Conservation (phyloP, 768 basidiomycete species). For the Russula griseocarnosa region DNA sequence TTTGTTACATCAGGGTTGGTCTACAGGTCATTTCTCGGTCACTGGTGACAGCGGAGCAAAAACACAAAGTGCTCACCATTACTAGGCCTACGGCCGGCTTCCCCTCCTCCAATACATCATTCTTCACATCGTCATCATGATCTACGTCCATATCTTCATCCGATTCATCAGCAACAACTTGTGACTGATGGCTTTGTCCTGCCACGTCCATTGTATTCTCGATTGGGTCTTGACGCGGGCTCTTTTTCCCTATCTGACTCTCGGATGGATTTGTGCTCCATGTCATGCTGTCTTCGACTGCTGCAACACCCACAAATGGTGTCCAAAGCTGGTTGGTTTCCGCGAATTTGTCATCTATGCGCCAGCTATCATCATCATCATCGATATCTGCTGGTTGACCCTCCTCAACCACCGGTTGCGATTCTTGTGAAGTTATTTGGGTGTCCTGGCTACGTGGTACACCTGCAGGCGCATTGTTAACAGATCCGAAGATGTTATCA, state of each 20-base stretch:
- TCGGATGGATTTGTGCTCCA: slow-evolving; percentile 70
- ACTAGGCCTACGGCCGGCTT: slow-evolving; percentile 40
- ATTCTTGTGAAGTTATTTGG: slow-evolving; percentile 40
- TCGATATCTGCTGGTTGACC: slow-evolving; percentile 43
- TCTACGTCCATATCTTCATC: slow-evolving; percentile 39
- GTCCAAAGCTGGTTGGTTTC: slow-evolving; percentile 56
- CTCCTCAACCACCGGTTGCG: slow-evolving; percentile 23
- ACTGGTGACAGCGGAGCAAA: neutral
- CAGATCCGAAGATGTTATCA: slow-evolving; percentile 49
- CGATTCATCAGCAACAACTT: slow-evolving; percentile 24
- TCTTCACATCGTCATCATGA: slow-evolving; percentile 38
- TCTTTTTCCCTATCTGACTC: slow-evolving; percentile 41
- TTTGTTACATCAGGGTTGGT: slow-evolving; percentile 33
- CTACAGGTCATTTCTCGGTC: slow-evolving; percentile 3
- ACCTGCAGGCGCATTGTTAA: slow-evolving; percentile 49
- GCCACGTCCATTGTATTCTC: slow-evolving; percentile 20
- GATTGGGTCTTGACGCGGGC: slow-evolving; percentile 12
- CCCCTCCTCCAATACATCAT: slow-evolving; percentile 42
- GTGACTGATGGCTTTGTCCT: slow-evolving; percentile 3
- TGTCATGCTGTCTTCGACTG: slow-evolving; percentile 66
- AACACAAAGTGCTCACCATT: slow-evolving; percentile 38
- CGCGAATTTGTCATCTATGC: slow-evolving; percentile 59
- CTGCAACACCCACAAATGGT: slow-evolving; percentile 40
- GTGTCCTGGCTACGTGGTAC: slow-evolving; percentile 59
- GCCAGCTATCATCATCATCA: slow-evolving; percentile 71